Percentiles rank a stretch among this genome's conserved stretches.
These are phyloP conservation scores for Chaetomiaceae sp. DNA, from an alignment of 2,329 filamentous ascomycete genomes.

Conservation along the genomic window DNA sequence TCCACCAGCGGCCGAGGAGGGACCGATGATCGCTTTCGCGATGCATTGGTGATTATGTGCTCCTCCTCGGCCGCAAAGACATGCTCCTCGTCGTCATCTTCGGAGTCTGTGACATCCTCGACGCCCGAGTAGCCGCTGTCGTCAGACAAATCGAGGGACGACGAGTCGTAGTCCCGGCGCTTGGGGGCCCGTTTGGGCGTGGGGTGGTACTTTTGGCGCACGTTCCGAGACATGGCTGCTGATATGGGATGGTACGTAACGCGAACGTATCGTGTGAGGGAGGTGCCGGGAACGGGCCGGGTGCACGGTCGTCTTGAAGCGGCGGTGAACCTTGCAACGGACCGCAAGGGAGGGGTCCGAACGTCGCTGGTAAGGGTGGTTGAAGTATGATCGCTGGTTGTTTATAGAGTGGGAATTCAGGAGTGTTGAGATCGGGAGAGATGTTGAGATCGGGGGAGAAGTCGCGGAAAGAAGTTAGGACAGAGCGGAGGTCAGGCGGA, in stretches of 20 bases:
- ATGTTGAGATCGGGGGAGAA: no score
- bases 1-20: constrained; percentile 50
- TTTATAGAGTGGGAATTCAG: neutral
- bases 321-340: constrained; percentile 32
- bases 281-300: constrained; percentile 15
- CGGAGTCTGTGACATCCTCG: constrained; percentile 73
- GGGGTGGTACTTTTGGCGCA: constrained; percentile 44
- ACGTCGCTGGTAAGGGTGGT: neutral
- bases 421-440: neutral
- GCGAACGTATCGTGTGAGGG: no score
- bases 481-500: neutral
- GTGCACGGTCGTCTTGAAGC: constrained; percentile 29
- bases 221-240: constrained; percentile 49
- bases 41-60: constrained; percentile 56
- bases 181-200: constrained; percentile 42
- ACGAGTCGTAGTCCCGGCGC: constrained; percentile 50
- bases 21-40: constrained; percentile 35
- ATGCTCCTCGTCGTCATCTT: constrained; percentile 73
- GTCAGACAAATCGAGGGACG: constrained; percentile 56
- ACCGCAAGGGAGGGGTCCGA: neutral
- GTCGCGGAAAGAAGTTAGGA: neutral
- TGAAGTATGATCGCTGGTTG: neutral
- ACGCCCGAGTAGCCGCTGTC: constrained; percentile 72
- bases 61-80: constrained; percentile 74
- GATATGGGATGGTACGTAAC: constrained; percentile 25